A percentile compares a stretch with the other conserved stretches of the same genome.
These are phyloP conservation scores for Mycotypha africana DNA, from an alignment of 371 early-diverging fungal species.

Conservation along the genomic window DNA sequence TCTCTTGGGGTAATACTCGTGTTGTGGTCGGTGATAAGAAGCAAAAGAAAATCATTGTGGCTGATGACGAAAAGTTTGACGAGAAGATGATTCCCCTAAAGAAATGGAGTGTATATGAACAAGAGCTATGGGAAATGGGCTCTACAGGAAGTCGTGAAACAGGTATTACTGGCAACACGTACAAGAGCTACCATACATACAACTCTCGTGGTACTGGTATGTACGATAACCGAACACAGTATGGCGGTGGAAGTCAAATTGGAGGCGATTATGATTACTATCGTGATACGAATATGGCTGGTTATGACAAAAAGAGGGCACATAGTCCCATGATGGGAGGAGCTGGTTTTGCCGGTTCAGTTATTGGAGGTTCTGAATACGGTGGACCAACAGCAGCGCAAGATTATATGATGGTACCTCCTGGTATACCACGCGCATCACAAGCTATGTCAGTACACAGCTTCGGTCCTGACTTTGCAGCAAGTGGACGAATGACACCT, in stretches of 20 bases:
- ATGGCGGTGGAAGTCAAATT: slow-evolving; percentile 43
- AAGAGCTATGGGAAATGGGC: slow-evolving; percentile 74
- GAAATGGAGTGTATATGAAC: slow-evolving; percentile 92
- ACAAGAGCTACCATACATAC: slow-evolving; percentile 29
- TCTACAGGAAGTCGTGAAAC: slow-evolving; percentile 56
- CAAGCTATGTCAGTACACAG: slow-evolving; percentile 38
- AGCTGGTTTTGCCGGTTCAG: slow-evolving; percentile 21
- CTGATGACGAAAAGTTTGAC: slow-evolving; percentile 76
- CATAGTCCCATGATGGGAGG: slow-evolving; percentile 31
- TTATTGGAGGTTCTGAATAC: slow-evolving; percentile 27
- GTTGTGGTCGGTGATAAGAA: slow-evolving; percentile 67
- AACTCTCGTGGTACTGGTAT: slow-evolving; percentile 25
- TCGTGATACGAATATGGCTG: slow-evolving; percentile 34
- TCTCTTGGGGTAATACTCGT: slow-evolving; percentile 93
- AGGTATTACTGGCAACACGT: slow-evolving; percentile 36
- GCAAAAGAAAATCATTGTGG: slow-evolving; percentile 56
- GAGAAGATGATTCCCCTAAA: slow-evolving; percentile 82
- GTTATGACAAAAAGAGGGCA: slow-evolving; percentile 17
- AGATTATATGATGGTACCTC: slow-evolving; percentile 22
- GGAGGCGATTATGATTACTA: slow-evolving; percentile 45
- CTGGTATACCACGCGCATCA: slow-evolving; percentile 18
- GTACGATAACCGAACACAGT: slow-evolving; percentile 37
- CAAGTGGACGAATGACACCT: slow-evolving; percentile 11
- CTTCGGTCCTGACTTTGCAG: slow-evolving; percentile 23
- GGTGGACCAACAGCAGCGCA: slow-evolving; percentile 25